Conservation (phyloP, 2,329 filamentous ascomycete genomes). For the Dactylellina cionopaga region DNA sequence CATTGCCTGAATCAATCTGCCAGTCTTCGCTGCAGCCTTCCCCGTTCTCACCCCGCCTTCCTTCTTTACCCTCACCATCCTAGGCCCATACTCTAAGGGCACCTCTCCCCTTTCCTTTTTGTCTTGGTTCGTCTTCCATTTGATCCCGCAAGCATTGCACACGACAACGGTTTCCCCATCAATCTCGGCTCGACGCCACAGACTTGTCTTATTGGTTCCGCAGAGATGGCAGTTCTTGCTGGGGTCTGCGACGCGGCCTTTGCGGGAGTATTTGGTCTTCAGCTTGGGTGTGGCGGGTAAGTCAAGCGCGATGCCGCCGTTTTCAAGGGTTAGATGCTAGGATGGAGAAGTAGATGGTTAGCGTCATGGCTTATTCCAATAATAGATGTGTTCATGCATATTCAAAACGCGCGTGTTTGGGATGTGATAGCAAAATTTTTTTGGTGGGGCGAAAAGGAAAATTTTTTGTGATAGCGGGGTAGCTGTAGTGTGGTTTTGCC, state of each 20-base stretch:
- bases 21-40: constrained; percentile 34
- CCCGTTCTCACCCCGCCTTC: constrained; percentile 35
- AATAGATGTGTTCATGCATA: constrained; percentile 28
- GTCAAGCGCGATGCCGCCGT: constrained; percentile 50
- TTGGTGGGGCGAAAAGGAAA: constrained; percentile 34
- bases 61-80: constrained; percentile 46
- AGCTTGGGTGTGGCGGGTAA: constrained; percentile 50
- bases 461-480: constrained; percentile 38
- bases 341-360: constrained; percentile 36
- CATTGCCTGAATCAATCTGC: constrained; percentile 44
- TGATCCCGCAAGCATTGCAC: constrained; percentile 58
- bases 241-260: constrained; percentile 57
- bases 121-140: constrained; percentile 57
- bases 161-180: constrained; percentile 57
- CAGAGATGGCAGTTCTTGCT: constrained; percentile 57
- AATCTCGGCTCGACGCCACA: constrained; percentile 57
- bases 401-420: constrained; percentile 1
- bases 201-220: constrained; percentile 56
- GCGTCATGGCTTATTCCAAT: constrained; percentile 29
- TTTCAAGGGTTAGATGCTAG: constrained; percentile 49
- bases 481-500: constrained; percentile 30
- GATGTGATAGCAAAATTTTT: constrained; percentile 28
- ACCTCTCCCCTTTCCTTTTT: constrained; percentile 47
- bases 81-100: constrained; percentile 45
- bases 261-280: constrained; percentile 56